Evolutionary conservation across 2,329 filamentous ascomycete species (phyloP).

Genomic region (Claviceps maximensis): DNA sequence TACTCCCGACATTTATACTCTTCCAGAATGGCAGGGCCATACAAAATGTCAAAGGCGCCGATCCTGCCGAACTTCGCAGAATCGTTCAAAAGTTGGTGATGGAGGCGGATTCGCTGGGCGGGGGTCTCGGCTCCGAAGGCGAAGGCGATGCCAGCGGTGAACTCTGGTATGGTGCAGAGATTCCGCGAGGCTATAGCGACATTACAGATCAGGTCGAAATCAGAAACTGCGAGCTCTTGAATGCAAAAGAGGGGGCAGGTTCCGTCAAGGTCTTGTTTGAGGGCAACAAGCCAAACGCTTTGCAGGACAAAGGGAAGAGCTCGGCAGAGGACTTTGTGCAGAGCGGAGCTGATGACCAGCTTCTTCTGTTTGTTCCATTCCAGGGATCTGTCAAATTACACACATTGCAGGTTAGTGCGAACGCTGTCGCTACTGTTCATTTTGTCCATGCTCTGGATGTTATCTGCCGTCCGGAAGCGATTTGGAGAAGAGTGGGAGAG

Average conservation of each 20-base stretch:
- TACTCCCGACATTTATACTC: constrained; percentile 84
- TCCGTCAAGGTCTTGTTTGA: constrained; percentile 63
- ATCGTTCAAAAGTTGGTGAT: constrained; percentile 57
- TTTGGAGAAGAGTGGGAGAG: too few relatives aligned
- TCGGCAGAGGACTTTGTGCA: constrained; percentile 70
- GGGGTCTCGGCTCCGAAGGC: constrained; percentile 18
- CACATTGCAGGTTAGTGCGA: constrained; percentile 47
- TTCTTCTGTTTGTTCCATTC: constrained; percentile 88
- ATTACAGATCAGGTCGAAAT: constrained; percentile 72
- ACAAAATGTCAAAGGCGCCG: constrained; percentile 60
- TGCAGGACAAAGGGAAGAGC: constrained; percentile 43
- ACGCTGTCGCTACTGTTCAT: neutral
- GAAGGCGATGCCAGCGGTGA: constrained; percentile 24
- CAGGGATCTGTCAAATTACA: constrained; percentile 80
- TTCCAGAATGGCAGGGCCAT: constrained; percentile 59
- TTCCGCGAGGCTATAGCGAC: constrained; percentile 72
- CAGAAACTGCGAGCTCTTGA: constrained; percentile 73
- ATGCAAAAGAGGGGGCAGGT: constrained; percentile 67
- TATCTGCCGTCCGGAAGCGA: neutral
- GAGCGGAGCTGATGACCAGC: constrained; percentile 92
- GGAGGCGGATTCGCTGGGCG: constrained; percentile 48
- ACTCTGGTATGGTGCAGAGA: constrained; percentile 58
- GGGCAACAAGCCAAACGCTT: constrained; percentile 47
- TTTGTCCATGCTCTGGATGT: neutral
- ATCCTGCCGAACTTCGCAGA: constrained; percentile 55